Conservation (phyloP, 192 early-diverging fungal genomes). For the Anaeromyces robustus region DNA sequence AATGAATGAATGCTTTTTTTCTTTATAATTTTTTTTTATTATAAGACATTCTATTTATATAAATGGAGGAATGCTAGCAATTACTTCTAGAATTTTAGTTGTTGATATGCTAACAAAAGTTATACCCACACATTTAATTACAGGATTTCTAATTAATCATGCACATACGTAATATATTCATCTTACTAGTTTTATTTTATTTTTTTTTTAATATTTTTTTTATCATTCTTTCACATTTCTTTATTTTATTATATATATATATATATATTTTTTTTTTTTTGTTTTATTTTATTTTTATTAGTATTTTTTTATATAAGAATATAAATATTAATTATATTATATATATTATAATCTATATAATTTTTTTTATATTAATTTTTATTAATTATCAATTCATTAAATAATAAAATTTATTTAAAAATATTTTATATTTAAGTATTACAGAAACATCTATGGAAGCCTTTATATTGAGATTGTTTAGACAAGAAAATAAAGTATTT, state of each 20-base stretch:
- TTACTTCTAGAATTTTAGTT: slow-evolving; percentile 75
- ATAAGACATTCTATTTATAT: slow-evolving; percentile 35
- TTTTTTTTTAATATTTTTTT: background rate
- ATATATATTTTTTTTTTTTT: too few species aligned
- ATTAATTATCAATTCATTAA: too few species aligned
- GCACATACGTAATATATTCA: slow-evolving; percentile 72
- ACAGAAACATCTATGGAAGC: slow-evolving; percentile 68
- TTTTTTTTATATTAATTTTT: too few species aligned
- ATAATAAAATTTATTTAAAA: too few species aligned
- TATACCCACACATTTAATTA: slow-evolving; percentile 56
- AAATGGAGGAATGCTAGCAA: slow-evolving; percentile 63
- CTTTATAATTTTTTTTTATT: background rate
- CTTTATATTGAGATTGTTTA: slow-evolving; percentile 69
- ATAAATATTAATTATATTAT: too few species aligned
- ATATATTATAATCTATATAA: too few species aligned
- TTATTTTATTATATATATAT: background rate
- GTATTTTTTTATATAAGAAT: too few species aligned
- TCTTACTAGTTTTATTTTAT: too few species aligned
- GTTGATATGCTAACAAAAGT: slow-evolving; percentile 73
- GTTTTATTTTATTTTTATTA: too few species aligned
- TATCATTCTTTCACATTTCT: background rate
- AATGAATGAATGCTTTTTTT: too few species aligned
- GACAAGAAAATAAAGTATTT: slow-evolving; percentile 53
- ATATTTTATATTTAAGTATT: too few species aligned
- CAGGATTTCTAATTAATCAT: slow-evolving; percentile 72